These are phyloP conservation scores for Effrenium voratum DNA, from an alignment of 73 alveolate species.

Conservation along the genomic window DNA sequence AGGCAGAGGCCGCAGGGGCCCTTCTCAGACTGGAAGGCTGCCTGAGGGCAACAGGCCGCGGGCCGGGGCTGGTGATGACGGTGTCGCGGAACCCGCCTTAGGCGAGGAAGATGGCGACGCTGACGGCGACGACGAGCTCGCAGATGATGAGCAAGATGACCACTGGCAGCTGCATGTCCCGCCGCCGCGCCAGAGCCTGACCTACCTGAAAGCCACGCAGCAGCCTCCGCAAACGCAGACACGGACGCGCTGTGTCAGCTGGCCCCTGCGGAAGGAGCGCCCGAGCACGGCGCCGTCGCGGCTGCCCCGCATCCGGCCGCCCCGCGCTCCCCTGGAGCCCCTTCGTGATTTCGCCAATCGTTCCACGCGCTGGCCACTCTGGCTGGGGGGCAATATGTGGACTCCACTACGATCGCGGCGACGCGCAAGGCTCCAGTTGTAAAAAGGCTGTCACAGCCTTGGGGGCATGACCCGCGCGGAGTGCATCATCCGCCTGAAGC, in stretches of 20 bases:
- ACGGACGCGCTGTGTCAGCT: too few species aligned
- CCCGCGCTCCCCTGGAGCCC: not conserved
- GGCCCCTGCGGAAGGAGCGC: not conserved
- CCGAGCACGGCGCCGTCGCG: not conserved
- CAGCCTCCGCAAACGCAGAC: too few species aligned
- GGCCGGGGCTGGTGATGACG: not conserved
- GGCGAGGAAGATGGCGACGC: not conserved
- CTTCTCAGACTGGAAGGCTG: not conserved
- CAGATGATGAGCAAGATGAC: not conserved
- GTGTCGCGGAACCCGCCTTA: not conserved
- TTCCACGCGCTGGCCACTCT: not conserved
- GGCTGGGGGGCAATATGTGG: slow-evolving; percentile 28
- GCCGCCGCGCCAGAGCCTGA: too few species aligned
- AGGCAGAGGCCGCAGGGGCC: not conserved
- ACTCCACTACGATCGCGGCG: not conserved
- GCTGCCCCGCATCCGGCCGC: not conserved
- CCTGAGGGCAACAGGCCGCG: not conserved
- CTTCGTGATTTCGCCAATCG: not conserved
- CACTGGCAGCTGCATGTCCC: not conserved
- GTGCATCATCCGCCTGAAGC: not conserved
- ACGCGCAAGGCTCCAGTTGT: not conserved
- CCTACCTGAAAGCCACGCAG: too few species aligned
- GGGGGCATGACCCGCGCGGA: not conserved
- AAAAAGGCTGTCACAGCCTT: not conserved
- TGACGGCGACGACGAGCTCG: not conserved